Evolutionary conservation across 1,139 yeast genomes (phyloP).

Genomic region (Blastobotrys apis): DNA sequence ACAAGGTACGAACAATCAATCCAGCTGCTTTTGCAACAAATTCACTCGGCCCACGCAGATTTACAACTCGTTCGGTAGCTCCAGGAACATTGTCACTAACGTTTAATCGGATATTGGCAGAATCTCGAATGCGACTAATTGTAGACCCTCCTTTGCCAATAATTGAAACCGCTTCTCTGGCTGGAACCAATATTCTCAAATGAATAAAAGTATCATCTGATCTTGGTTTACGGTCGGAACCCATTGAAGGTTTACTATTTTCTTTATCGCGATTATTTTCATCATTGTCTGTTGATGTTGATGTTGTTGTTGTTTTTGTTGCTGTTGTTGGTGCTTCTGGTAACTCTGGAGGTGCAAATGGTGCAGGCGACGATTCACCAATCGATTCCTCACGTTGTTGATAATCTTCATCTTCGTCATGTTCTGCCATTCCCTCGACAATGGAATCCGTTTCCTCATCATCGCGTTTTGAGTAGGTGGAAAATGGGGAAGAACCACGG

Average conservation of each 20-base stretch:
- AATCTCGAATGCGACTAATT: conserved; percentile 60
- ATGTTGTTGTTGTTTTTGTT: background rate
- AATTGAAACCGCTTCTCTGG: conserved; percentile 69
- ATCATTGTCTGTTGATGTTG: background rate
- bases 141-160: conserved; percentile 79
- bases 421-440: background rate
- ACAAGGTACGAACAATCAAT: conserved; percentile 59
- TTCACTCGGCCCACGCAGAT: conserved; percentile 73
- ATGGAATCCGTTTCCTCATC: conserved; percentile 2
- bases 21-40: conserved; percentile 83
- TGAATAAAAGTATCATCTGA: conserved; percentile 41
- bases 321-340: background rate
- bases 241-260: too few relatives aligned
- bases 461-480: background rate
- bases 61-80: conserved; percentile 71
- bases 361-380: too few relatives aligned
- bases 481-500: background rate
- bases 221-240: background rate
- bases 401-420: background rate
- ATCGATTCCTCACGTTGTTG: background rate
- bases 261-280: background rate
- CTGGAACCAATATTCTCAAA: conserved; percentile 69
- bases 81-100: conserved; percentile 76
- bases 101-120: conserved; percentile 62
- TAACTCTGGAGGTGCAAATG: too few relatives aligned